Conservation (phyloP, 768 basidiomycete genomes). For the Boletus tylopilopsis region DNA sequence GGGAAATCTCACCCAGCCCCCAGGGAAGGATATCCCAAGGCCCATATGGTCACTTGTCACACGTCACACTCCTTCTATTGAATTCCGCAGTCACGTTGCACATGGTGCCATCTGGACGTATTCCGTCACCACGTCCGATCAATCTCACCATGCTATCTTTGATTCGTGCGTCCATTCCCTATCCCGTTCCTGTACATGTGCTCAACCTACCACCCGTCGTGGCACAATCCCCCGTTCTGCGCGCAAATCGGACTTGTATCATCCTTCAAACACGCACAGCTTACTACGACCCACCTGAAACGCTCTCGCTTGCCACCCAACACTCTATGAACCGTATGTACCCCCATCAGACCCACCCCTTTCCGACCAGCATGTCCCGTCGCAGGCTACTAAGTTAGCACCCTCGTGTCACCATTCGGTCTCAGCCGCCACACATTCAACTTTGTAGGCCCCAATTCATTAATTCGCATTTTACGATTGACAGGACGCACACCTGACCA, state of each 20-base stretch:
- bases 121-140: constrained; percentile 3
- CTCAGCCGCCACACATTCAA: constrained; percentile 4
- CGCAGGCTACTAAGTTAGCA: neutral
- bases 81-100: no score
- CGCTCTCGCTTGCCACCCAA: no score
- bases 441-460: neutral
- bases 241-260: neutral
- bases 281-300: no score
- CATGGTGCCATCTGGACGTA: neutral
- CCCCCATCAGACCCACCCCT: no score
- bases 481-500: constrained; percentile 1
- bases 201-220: neutral
- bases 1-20: neutral
- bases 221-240: neutral
- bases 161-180: no score
- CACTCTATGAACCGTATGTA: no score
- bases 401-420: neutral
- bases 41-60: neutral
- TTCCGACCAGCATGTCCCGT: no score
- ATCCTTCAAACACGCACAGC: no score
- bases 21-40: no score
- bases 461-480: neutral
- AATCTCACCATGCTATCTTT: constrained; percentile 4
- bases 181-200: constrained; percentile 10
- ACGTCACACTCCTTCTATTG: no score